Base-by-base conservation (phyloP, 371 early-diverging fungal genomes). In the Circinella minor region DNA sequence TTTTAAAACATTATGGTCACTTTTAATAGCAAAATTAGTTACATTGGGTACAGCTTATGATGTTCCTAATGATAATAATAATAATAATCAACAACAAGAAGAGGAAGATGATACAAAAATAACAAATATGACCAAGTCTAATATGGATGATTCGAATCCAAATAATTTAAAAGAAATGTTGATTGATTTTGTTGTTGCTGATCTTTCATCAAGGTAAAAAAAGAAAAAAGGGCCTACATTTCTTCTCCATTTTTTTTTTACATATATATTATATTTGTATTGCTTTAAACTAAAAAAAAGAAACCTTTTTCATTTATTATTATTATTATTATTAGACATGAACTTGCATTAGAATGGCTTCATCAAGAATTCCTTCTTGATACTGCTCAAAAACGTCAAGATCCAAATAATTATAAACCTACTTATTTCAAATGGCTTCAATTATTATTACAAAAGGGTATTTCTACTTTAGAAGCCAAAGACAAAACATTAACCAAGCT, bases 341-440 rank as follows among this genome's bases (percentile, higher is more conserved):
- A 82, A 39, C 72, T 85, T 34, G 85, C 81, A 14, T 51, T 81
- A 10, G 76, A 74, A 54, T 85, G 85, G 85, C 65, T 85, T 38
- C 66, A 81, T 66, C 80, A 80, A 68, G 85, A 82, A 57, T 77
- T 72, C 55, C 57, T 70, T 17, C 51, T 51, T 43, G 84, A 84
- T 48, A 66, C 66, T 34, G 57, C 66, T n/a, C 27, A 59, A 34
- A 57, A 64, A 20, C 64, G 71, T 48, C n/a, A 36, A 10, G 61
- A 67, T n/a, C 57, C 57, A 51, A 15, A 51, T 11, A 51, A 64
- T 17, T 73, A 77, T 61, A 37, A 73, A 69, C 73, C 81, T 4
- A 54, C 47, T 34, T 82, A 82, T 63, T 78, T 74, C 62, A 54
- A 67, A 15, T 84, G 85, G 85, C 67, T 82, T 18, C 70, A 77